A percentile compares a stretch with the other conserved stretches of the same genome.
These are phyloP conservation scores for Trichopus zeylanicus DNA, from an alignment of 116 monocot species.

Conservation along the genomic window DNA sequence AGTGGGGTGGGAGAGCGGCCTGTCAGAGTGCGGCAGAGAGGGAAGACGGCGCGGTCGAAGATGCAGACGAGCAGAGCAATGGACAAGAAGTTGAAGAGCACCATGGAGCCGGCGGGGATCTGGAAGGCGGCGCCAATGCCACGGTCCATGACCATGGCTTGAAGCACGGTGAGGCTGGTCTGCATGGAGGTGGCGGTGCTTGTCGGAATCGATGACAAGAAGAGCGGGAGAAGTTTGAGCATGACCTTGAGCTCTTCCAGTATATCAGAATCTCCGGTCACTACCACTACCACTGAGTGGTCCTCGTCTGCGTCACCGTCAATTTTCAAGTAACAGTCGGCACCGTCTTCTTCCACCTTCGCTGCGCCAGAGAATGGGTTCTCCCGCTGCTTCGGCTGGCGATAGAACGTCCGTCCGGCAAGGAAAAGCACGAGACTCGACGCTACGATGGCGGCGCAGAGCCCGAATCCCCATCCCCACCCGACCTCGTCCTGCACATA, in stretches of 20 bases:
- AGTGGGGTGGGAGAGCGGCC: not conserved
- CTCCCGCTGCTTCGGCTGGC: not conserved
- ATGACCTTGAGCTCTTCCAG: not conserved
- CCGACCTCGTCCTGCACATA: constrained; percentile 16
- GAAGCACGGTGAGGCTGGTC: not conserved
- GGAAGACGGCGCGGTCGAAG: not conserved
- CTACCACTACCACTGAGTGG: too few relatives aligned
- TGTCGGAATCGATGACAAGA: not conserved
- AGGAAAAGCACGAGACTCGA: not conserved
- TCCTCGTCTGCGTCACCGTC: not conserved
- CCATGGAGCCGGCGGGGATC: not conserved
- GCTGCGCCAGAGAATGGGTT: not conserved
- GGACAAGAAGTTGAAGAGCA: not conserved
- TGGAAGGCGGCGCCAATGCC: not conserved
- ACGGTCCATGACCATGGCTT: not conserved
- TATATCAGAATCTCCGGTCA: not conserved
- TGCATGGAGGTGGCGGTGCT: not conserved
- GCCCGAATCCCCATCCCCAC: constrained; percentile 11
- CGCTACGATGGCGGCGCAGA: not conserved
- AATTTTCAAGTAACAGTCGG: not conserved
- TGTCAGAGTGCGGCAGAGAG: not conserved
- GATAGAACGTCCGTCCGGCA: not conserved
- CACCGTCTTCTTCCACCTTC: not conserved
- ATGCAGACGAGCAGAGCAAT: not conserved
- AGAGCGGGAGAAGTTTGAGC: not conserved